These are phyloP conservation scores for Bromus sterilis DNA, from an alignment of 176 grass and related monocot genomes.

Conservation along the genomic window DNA sequence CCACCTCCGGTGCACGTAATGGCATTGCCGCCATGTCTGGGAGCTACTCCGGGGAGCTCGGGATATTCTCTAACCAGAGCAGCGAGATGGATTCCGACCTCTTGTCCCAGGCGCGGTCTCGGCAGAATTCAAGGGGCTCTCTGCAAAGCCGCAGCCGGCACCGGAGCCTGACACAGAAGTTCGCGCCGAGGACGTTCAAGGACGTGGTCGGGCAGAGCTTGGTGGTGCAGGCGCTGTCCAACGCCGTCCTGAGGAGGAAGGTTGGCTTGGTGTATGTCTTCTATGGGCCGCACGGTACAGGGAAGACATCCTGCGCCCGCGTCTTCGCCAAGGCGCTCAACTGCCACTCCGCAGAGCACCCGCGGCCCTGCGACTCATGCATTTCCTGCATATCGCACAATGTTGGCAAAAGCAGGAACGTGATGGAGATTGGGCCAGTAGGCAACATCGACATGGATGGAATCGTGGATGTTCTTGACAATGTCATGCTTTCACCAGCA, in stretches of 20 bases:
- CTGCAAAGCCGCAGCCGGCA: constrained; percentile 42
- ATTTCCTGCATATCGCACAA: constrained; percentile 69
- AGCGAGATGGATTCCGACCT: constrained; percentile 61
- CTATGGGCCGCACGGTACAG: constrained; percentile 80
- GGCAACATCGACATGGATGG: constrained; percentile 64
- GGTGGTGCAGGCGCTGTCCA: constrained; percentile 85
- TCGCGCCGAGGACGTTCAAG: constrained; percentile 68
- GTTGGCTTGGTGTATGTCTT: constrained; percentile 68
- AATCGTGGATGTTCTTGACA: constrained; percentile 56
- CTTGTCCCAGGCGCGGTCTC: constrained; percentile 36
- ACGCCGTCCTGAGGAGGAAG: constrained; percentile 60
- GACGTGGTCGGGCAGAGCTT: constrained; percentile 78
- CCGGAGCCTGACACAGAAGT: constrained; percentile 79
- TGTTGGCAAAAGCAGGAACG: constrained; percentile 56
- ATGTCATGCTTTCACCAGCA: constrained; percentile 43
- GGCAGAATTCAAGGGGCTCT: constrained; percentile 17
- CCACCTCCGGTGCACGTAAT: constrained; percentile 13
- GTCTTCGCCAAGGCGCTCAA: constrained; percentile 86
- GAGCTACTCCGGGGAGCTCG: constrained; percentile 74
- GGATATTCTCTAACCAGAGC: constrained; percentile 72
- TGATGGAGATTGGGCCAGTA: constrained; percentile 78
- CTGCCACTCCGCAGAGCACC: constrained; percentile 52
- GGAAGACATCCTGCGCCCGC: constrained; percentile 76
- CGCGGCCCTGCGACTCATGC: constrained; percentile 66
- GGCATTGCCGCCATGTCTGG: constrained; percentile 13